Conservation (phyloP, 2,329 filamentous ascomycete species). For the Ophiosphaerella narmari region DNA sequence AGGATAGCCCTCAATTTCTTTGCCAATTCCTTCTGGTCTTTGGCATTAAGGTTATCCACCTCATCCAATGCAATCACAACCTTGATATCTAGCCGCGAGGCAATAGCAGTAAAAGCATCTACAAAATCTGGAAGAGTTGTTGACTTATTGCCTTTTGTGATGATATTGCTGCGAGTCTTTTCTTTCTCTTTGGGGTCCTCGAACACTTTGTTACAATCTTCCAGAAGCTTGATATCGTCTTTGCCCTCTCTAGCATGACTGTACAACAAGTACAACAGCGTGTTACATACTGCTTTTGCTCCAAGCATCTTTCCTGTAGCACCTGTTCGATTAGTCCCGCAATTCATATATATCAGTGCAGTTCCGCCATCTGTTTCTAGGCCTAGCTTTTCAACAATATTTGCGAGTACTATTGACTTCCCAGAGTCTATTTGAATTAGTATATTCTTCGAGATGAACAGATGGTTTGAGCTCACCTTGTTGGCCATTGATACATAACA, state of each 20-base stretch:
- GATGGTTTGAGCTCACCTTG: background rate
- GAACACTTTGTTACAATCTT: background rate
- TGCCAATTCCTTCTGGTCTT: background rate
- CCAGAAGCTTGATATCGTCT: background rate
- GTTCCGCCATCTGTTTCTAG: background rate
- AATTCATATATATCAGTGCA: background rate
- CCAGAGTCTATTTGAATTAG: background rate
- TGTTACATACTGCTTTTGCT: too few species aligned
- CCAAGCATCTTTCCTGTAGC: too few species aligned
- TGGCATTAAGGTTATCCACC: background rate
- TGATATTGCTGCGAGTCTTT: background rate
- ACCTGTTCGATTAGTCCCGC: too few species aligned
- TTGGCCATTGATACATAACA: background rate
- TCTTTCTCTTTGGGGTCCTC: background rate
- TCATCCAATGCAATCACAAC: background rate
- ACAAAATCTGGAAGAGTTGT: background rate
- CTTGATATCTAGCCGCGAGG: background rate
- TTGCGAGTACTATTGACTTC: background rate
- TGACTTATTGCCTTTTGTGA: background rate
- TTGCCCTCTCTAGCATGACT: background rate
- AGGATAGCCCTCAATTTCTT: background rate
- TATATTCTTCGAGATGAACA: background rate
- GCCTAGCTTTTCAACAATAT: background rate
- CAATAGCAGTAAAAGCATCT: background rate
- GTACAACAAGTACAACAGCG: background rate